phyloP scores from a whole-genome alignment of 2,329 filamentous ascomycete species.

The Pyricularia grisea region DNA sequence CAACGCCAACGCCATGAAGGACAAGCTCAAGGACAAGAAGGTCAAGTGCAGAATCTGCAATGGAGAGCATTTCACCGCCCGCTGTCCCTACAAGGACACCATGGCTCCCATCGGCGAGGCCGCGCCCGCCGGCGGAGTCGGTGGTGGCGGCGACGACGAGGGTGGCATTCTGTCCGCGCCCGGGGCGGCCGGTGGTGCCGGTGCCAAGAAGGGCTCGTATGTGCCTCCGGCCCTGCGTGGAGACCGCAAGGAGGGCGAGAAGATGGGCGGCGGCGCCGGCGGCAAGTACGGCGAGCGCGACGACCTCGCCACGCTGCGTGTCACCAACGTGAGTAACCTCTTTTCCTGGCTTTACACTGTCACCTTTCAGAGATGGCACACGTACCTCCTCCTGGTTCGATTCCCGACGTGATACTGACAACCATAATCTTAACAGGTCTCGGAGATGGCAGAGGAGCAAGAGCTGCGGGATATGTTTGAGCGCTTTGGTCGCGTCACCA shows the following conservation, averaged over 20 bases:
- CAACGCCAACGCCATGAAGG: conserved; percentile 66
- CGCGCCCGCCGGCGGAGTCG: conserved; percentile 39
- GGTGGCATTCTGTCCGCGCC: conserved; percentile 44
- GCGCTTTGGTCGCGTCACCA: conserved; percentile 89
- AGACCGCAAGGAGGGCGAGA: conserved; percentile 58
- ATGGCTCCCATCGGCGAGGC: conserved; percentile 78
- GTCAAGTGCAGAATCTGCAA: conserved; percentile 99
- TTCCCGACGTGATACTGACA: not conserved
- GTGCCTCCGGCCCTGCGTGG: conserved; percentile 89
- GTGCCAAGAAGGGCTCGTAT: conserved; percentile 68
- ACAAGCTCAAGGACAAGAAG: conserved; percentile 94
- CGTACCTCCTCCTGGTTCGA: not conserved
- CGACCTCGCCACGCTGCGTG: conserved; percentile 89
- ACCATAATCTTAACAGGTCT: conserved; percentile 50
- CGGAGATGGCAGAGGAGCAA: conserved; percentile 91
- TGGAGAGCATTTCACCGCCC: conserved; percentile 97
- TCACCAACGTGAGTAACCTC: conserved; percentile 75
- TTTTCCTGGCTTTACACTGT: not conserved
- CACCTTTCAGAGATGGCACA: not conserved
- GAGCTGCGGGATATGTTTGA: conserved; percentile 98
- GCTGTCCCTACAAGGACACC: conserved; percentile 99
- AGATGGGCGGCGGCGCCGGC: conserved; percentile 57
- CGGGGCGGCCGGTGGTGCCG: conserved; percentile 33
- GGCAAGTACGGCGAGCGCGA: conserved; percentile 91
- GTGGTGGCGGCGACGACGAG: conserved; percentile 37